These are phyloP conservation scores for Cryphonectria radicalis DNA, from an alignment of 2,329 filamentous ascomycete genomes.

Conservation along the genomic window DNA sequence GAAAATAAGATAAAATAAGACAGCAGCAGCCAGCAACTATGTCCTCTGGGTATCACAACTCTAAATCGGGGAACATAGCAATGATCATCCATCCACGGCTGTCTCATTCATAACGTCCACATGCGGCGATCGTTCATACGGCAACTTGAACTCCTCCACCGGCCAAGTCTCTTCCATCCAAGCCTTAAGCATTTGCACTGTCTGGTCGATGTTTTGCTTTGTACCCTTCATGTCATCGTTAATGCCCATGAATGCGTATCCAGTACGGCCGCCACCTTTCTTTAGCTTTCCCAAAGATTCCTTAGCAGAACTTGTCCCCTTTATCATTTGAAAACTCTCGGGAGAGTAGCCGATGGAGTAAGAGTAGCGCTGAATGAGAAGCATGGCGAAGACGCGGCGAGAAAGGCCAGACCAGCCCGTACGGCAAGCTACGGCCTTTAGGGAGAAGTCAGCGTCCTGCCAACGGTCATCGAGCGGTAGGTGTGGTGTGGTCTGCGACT, in stretches of 20 bases:
- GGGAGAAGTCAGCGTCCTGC: constrained; percentile 8
- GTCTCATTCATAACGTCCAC: background rate
- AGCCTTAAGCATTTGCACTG: constrained; percentile 3
- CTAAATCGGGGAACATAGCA: background rate
- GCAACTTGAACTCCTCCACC: background rate
- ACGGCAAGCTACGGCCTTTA: constrained; percentile 2
- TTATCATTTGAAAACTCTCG: constrained; percentile 11
- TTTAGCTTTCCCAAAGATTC: background rate
- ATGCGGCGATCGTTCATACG: constrained; percentile 9
- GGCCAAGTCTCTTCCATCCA: constrained; percentile 16
- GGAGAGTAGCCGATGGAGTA: constrained; percentile 12
- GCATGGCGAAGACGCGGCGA: constrained; percentile 9
- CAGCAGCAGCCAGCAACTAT: background rate
- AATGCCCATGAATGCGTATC: constrained; percentile 9
- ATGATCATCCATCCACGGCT: background rate
- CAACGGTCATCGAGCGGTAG: constrained; percentile 10
- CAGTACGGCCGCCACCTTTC: constrained; percentile 1
- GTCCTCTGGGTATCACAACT: constrained; percentile 1
- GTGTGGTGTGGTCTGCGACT: constrained; percentile 4
- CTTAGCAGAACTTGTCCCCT: background rate
- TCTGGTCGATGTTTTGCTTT: background rate
- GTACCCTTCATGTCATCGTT: constrained; percentile 7
- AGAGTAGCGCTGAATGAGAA: constrained; percentile 10
- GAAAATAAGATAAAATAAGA: background rate
- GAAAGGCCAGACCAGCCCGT: constrained; percentile 12